Percentiles rank a stretch among this genome's conserved stretches.
Evolutionary conservation across 495 filamentous ascomycete species (phyloP).

Genomic region (Staphylotrichum longicolle): DNA sequence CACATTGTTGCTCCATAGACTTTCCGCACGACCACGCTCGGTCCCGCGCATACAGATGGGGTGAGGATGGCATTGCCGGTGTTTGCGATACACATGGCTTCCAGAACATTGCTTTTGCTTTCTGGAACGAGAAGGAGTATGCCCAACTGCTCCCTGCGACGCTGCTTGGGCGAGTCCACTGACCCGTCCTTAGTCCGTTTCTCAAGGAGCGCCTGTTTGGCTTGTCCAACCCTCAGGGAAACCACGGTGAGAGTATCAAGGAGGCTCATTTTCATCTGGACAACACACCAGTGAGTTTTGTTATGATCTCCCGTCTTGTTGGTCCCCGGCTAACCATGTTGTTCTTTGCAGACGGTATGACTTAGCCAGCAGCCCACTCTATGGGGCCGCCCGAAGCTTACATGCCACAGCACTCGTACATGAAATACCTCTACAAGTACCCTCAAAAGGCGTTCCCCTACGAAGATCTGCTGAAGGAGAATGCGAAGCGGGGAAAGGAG

Average conservation of each 20-base stretch:
- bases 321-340: conserved; percentile 26
- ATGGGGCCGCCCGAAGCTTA: conserved; percentile 11
- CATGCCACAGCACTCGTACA: conserved; percentile 79
- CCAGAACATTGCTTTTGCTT: conserved; percentile 90
- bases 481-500: conserved; percentile 66
- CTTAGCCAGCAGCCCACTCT: neutral
- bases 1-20: conserved; percentile 51
- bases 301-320: neutral
- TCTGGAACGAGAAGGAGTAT: conserved; percentile 97
- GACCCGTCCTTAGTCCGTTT: conserved; percentile 60
- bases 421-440: conserved; percentile 98
- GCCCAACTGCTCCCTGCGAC: conserved; percentile 25
- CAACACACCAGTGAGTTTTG: conserved; percentile 68
- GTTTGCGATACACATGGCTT: conserved; percentile 87
- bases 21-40: conserved; percentile 90
- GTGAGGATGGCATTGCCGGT: conserved; percentile 95
- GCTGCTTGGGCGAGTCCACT: neutral
- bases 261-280: conserved; percentile 95
- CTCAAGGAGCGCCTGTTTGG: conserved; percentile 94
- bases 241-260: conserved; percentile 95
- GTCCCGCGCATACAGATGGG: conserved; percentile 87
- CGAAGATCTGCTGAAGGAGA: conserved; percentile 78
- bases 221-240: conserved; percentile 90
- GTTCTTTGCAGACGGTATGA: conserved; percentile 46
- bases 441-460: conserved; percentile 91